Base-by-base conservation (phyloP, 805 yeast species). In the Maudiozyma barnettii region DNA sequence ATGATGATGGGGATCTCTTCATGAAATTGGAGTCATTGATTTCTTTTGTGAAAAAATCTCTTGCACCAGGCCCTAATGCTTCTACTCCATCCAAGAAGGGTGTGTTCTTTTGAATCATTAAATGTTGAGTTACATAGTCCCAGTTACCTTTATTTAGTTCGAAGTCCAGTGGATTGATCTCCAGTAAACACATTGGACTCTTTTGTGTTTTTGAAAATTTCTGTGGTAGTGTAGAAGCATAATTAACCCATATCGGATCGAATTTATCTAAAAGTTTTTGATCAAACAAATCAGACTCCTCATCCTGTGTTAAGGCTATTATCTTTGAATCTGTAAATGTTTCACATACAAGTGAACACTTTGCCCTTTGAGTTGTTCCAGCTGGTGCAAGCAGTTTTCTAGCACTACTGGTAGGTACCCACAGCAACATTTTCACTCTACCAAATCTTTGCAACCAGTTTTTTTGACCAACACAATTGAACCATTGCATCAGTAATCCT, bases 51-150 rank as follows among this genome's bases (percentile, higher is more conserved):
- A 71, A 73, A 51, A 76, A 82, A 2, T 75, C 81, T 2, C 61
- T 70, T 0, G 93, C 95, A 2, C 96, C 97, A 1, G 95, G 90
- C 0, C 95, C 95, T 9, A 91, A 64, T 19, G 76, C 69, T 13
- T 70, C 66, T 1, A 84, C 52, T 2, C 76, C 68, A 19, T 74
- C 77, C 0, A 52, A 46, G 10, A 81, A 58, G 0, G 81, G 73
- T 16, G 73, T 65, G 10, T 69, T 59, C 42, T 69, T 67, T 30
- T 73, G 62, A 19, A 79, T 69, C 68, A 81, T 73, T 37, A 87
- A 59, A 55, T 76, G 76, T 55, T 78, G 81, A 16, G 82, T 70
- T 14, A 89, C 79, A 53, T 77, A 78, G 49, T 87, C 93, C 68
- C 84, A 75, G 43, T 76, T 75, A 44, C 78, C 83, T 2, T 75